phyloP scores from a whole-genome alignment of 2,329 filamentous ascomycete species.

The Trichoderma citrinoviride region DNA sequence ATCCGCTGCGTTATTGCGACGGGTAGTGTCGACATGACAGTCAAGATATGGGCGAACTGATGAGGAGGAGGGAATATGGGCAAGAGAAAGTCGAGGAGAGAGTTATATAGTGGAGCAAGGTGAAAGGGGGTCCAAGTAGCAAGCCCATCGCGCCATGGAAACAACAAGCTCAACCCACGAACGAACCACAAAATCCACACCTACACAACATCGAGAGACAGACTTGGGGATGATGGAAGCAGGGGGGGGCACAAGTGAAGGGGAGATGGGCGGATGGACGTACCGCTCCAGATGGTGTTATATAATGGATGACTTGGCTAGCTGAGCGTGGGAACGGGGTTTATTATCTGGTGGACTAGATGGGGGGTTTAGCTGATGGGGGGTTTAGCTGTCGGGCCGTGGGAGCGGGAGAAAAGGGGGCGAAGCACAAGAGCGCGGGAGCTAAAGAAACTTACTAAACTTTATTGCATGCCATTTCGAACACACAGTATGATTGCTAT shows the following conservation, averaged over 20 bases:
- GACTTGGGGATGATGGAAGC: not conserved
- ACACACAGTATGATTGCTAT: not conserved
- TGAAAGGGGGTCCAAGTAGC: not conserved
- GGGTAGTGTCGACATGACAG: conserved; percentile 76
- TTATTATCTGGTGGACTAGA: not conserved
- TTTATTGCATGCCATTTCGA: conserved; percentile 16
- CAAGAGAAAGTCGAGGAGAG: not conserved
- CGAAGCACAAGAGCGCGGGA: not conserved
- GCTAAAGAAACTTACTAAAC: conserved; percentile 12
- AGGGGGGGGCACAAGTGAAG: not conserved
- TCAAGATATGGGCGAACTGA: conserved; percentile 71
- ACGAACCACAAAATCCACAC: not conserved
- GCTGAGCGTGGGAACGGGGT: conserved; percentile 9
- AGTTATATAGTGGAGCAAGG: not conserved
- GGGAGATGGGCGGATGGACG: not conserved
- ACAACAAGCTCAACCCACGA: not conserved
- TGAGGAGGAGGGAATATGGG: conserved; percentile 1
- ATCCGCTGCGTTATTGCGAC: conserved; percentile 86
- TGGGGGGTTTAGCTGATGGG: not conserved
- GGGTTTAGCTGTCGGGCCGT: not conserved
- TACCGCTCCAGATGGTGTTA: conserved; percentile 8
- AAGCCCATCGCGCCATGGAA: not conserved
- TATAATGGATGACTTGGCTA: conserved; percentile 18
- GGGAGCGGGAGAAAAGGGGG: not conserved
- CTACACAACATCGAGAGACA: not conserved